Evolutionary conservation across 2,329 filamentous ascomycete species (phyloP).

Genomic region (Pestalotiopsis sp.): DNA sequence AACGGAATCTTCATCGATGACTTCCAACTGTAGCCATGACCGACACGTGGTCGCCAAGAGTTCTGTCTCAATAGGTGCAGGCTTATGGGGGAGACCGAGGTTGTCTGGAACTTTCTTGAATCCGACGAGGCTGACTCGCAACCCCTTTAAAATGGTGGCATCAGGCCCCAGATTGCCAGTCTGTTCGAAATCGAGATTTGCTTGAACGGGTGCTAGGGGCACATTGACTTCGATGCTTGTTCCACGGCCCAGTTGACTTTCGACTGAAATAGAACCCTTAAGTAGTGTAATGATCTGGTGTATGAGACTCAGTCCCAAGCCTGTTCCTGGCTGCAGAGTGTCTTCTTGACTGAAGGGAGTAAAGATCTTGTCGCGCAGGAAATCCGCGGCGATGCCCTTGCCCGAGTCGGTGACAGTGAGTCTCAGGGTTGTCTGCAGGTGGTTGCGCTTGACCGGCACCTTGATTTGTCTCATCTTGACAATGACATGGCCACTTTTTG

Average conservation of each 20-base stretch:
- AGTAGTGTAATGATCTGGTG: slow-evolving; percentile 48
- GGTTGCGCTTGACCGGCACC: slow-evolving; percentile 18
- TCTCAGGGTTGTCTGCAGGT: slow-evolving; percentile 6
- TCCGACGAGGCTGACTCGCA: slow-evolving; percentile 31
- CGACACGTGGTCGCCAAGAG: slow-evolving; percentile 31
- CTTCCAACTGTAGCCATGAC: slow-evolving; percentile 35
- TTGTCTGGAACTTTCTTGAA: slow-evolving; percentile 13
- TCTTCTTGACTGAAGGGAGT: slow-evolving; percentile 69
- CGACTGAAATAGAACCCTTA: slow-evolving; percentile 20
- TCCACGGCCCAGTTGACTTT: slow-evolving; percentile 22
- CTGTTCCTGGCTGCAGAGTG: slow-evolving; percentile 59
- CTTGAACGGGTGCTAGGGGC: slow-evolving; percentile 22
- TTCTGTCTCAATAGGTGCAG: slow-evolving; percentile 15
- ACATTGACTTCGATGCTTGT: slow-evolving; percentile 38
- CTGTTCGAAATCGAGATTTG: not conserved
- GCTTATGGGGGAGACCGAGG: not conserved
- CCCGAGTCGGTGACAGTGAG: slow-evolving; percentile 56
- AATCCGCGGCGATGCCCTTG: slow-evolving; percentile 66
- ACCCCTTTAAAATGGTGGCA: slow-evolving; percentile 16
- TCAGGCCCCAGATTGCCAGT: not conserved
- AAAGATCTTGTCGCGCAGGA: slow-evolving; percentile 61
- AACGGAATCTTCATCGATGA: slow-evolving; percentile 16
- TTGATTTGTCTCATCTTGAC: slow-evolving; percentile 19
- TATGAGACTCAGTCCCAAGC: slow-evolving; percentile 68
- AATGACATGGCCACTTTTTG: slow-evolving; percentile 35